A percentile compares a stretch with the other conserved stretches of the same genome.
Evolutionary conservation across 1,284 basidiomycete genomes (phyloP).

Genomic region (Leccinum fallax): DNA sequence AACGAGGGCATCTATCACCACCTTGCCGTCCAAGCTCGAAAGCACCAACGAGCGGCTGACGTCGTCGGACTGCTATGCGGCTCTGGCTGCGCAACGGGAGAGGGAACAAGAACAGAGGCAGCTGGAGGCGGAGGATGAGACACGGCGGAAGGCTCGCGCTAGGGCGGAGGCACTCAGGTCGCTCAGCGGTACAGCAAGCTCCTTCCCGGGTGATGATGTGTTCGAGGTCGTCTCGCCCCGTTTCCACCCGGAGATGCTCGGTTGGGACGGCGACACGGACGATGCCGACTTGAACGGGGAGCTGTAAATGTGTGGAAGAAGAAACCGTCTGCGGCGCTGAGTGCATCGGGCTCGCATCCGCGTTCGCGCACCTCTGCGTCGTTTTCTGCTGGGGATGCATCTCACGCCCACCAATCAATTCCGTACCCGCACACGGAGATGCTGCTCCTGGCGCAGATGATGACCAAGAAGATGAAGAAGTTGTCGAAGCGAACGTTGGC

Average conservation of each 20-base stretch:
- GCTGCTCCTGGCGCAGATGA: slow-evolving; percentile 20
- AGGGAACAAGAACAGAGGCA: slow-evolving; percentile 27
- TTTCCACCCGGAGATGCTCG: too few species aligned
- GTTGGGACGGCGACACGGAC: too few species aligned
- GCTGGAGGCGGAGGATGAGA: slow-evolving; percentile 43
- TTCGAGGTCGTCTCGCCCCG: slow-evolving; percentile 33
- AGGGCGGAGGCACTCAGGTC: slow-evolving; percentile 43
- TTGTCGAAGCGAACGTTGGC: slow-evolving; percentile 22
- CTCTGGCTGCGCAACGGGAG: slow-evolving; percentile 36
- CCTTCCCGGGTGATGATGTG: slow-evolving; percentile 30
- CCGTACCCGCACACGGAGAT: slow-evolving; percentile 29
- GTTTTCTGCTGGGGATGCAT: too few species aligned
- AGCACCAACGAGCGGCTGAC: slow-evolving; percentile 53
- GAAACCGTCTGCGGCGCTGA: too few species aligned
- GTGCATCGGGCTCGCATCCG: too few species aligned
- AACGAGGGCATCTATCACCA: slow-evolving; percentile 25
- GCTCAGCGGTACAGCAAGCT: slow-evolving; percentile 29
- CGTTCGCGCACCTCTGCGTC: too few species aligned
- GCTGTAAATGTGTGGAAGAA: too few species aligned
- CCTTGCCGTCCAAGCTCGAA: slow-evolving; percentile 58
- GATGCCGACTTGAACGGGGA: too few species aligned
- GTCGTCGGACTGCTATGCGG: slow-evolving; percentile 34
- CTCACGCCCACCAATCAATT: slow-evolving; percentile 7
- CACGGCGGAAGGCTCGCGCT: slow-evolving; percentile 47
- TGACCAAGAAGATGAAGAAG: slow-evolving; percentile 21